Percentiles rank a stretch among this genome's conserved stretches.
These are phyloP conservation scores for Thraustotheca clavata DNA, from an alignment of 352 stramenopile species.

Conservation along the genomic window DNA sequence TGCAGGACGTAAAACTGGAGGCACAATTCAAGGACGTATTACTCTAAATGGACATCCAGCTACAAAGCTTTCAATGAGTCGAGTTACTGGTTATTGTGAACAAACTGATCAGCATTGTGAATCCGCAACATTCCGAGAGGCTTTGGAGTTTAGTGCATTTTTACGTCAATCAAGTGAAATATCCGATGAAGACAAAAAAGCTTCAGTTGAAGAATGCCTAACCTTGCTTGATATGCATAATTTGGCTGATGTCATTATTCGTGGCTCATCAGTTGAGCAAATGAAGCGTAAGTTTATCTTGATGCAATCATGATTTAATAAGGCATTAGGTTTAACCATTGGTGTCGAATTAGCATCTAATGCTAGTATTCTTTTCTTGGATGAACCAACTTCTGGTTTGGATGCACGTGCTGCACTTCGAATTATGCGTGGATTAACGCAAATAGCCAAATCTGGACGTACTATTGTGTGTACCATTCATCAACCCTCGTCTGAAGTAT, in stretches of 20 bases:
- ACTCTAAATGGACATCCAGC: conserved; percentile 46
- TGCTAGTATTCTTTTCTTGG: conserved; percentile 80
- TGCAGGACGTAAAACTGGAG: conserved; percentile 85
- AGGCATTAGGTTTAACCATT: conserved; percentile 44
- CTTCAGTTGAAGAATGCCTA: conserved; percentile 47
- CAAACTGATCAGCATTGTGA: conserved; percentile 89
- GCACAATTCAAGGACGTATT: conserved; percentile 63
- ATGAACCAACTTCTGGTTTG: conserved; percentile 87
- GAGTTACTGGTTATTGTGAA: conserved; percentile 57
- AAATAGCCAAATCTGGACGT: conserved; percentile 64
- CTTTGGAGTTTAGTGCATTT: conserved; percentile 88
- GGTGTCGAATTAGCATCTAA: conserved; percentile 88
- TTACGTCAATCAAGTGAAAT: conserved; percentile 49
- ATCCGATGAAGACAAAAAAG: conserved; percentile 37
- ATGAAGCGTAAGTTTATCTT: conserved; percentile 36
- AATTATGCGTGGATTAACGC: conserved; percentile 83
- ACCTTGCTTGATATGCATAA: conserved; percentile 44
- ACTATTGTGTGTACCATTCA: conserved; percentile 91
- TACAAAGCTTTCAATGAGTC: conserved; percentile 42
- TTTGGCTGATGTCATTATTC: conserved; percentile 55
- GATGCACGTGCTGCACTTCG: conserved; percentile 81
- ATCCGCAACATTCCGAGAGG: conserved; percentile 86
- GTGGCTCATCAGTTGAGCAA: conserved; percentile 45
- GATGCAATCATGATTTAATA: conserved; percentile 51
- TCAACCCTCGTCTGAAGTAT: conserved; percentile 85